Conservation (phyloP, 306 rosid genomes). For the Castanea crenata region DNA sequence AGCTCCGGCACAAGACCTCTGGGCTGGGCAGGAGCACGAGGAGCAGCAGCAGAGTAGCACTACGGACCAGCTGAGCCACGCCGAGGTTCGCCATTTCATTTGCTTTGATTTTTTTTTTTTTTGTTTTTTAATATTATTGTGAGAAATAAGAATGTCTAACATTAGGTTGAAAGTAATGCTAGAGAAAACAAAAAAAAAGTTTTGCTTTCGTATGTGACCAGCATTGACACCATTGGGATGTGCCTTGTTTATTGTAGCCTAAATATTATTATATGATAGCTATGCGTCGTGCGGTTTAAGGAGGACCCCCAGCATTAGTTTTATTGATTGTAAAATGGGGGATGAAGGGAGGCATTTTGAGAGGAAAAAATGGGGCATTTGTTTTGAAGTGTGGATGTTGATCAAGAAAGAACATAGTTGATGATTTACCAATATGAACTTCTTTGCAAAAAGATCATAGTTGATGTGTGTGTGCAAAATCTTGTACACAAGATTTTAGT, state of each 20-base stretch:
- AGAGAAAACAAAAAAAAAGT: no score
- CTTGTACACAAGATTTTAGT: background rate
- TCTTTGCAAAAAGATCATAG: background rate
- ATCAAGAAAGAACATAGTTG: no score
- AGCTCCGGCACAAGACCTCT: constrained; percentile 66
- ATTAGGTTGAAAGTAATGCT: no score
- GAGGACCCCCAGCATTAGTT: no score
- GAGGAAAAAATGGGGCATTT: no score
- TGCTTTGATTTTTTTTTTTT: background rate
- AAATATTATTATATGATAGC: background rate
- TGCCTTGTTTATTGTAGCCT: background rate
- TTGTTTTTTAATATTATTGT: background rate
- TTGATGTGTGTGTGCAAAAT: background rate
- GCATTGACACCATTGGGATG: no score
- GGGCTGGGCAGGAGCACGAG: constrained; percentile 55
- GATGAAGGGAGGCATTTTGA: background rate
- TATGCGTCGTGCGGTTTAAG: background rate
- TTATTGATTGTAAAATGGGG: background rate
- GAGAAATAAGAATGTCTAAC: no score
- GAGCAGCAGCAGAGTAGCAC: constrained; percentile 13
- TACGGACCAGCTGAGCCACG: constrained; percentile 38
- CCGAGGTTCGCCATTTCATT: constrained; percentile 48
- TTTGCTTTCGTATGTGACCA: no score
- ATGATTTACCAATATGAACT: no score
- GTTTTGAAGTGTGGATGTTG: no score